phyloP scores from a whole-genome alignment of 192 early-diverging fungal genomes.

The Paraglomus brasilianum region DNA sequence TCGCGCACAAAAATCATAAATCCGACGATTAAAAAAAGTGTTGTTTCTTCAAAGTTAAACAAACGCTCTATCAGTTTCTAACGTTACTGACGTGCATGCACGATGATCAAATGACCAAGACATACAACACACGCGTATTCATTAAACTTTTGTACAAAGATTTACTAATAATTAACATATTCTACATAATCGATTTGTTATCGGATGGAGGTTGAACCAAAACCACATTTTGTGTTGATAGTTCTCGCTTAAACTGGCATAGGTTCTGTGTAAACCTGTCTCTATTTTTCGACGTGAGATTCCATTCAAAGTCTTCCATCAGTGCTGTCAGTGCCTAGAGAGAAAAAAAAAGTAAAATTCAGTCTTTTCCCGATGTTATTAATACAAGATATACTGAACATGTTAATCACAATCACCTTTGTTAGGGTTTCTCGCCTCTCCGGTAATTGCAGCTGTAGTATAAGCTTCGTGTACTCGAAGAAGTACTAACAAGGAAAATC shows the following conservation, averaged over 20 bases:
- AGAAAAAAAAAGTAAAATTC: conserved; percentile 8
- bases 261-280: conserved; percentile 72
- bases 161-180: too few relatives aligned
- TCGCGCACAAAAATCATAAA: too few relatives aligned
- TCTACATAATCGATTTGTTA: conserved; percentile 24
- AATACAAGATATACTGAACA: not conserved
- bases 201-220: conserved; percentile 23
- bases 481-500: not conserved
- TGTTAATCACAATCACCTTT: conserved; percentile 32
- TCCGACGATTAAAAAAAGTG: too few relatives aligned
- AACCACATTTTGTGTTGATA: conserved; percentile 30
- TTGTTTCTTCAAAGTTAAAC: too few relatives aligned
- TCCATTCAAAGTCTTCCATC: conserved; percentile 63
- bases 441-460: conserved; percentile 33
- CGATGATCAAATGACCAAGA: too few relatives aligned
- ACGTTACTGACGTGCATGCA: too few relatives aligned
- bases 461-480: not conserved
- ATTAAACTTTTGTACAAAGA: too few relatives aligned
- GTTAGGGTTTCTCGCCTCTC: conserved; percentile 40
- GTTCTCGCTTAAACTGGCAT: conserved; percentile 48
- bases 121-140: too few relatives aligned
- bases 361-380: not conserved
- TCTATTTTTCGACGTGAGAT: conserved; percentile 50
- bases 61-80: too few relatives aligned
- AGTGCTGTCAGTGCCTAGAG: conserved; percentile 48